Percentiles rank a stretch among this genome's conserved stretches.
Conservation (phyloP, 495 filamentous ascomycete species). For the Tuber borchii region DNA sequence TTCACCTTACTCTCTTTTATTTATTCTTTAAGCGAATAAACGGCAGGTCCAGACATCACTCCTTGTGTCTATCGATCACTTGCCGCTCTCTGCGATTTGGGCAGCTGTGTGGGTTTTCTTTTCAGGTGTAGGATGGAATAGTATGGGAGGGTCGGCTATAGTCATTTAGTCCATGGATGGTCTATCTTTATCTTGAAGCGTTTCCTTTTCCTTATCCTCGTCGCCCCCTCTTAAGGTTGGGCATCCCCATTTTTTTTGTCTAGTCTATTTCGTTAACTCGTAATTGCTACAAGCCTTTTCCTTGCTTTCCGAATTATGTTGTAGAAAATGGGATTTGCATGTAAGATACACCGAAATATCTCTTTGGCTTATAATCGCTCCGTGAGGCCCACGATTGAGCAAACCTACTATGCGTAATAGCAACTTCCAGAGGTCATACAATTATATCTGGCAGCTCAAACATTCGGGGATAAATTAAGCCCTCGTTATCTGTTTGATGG, state of each 20-base stretch:
- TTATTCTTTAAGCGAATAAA: conserved; percentile 15
- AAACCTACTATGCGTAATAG: background rate
- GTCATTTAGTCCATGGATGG: background rate
- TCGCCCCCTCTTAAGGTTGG: background rate
- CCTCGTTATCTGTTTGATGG: background rate
- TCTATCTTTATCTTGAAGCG: background rate
- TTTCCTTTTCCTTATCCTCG: background rate
- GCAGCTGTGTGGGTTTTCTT: conserved; percentile 1
- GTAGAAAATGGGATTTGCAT: conserved; percentile 3
- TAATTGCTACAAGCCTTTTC: background rate
- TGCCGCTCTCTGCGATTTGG: conserved; percentile 7
- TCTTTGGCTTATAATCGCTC: background rate
- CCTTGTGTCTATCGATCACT: conserved; percentile 1
- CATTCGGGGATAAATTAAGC: background rate
- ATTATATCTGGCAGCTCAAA: background rate
- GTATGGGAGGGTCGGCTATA: background rate
- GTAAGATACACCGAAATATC: background rate
- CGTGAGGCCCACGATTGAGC: background rate
- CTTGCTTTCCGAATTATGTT: background rate
- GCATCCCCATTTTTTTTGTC: background rate
- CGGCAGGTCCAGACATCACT: conserved; percentile 12
- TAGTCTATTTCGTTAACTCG: background rate
- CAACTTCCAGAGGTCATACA: background rate
- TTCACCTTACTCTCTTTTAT: background rate
- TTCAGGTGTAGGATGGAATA: conserved; percentile 1